A percentile compares a stretch with the other conserved stretches of the same genome.
phyloP scores from a whole-genome alignment of 2,329 filamentous ascomycete genomes.

The Chaetomiaceae sp. region DNA sequence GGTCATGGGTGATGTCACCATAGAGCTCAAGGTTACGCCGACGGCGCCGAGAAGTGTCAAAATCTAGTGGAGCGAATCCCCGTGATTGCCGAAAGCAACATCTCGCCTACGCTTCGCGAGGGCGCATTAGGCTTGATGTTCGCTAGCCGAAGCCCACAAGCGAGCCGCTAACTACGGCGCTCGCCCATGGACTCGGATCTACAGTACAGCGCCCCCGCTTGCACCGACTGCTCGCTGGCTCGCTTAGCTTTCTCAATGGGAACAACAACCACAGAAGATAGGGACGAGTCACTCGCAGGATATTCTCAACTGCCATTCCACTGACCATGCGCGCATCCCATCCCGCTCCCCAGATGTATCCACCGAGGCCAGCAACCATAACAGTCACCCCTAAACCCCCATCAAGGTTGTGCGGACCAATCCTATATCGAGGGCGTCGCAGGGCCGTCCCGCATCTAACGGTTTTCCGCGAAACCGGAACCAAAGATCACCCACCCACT shows the following conservation, averaged over 20 bases:
- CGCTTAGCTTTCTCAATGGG: neutral
- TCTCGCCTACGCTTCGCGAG: neutral
- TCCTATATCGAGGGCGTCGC: neutral
- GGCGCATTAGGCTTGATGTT: neutral
- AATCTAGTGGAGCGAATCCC: neutral
- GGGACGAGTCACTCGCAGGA: neutral
- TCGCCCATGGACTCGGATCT: neutral
- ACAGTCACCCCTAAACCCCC: neutral
- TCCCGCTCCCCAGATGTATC: too few species aligned
- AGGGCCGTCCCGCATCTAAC: constrained; percentile 22
- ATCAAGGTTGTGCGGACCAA: too few species aligned
- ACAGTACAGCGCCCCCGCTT: neutral
- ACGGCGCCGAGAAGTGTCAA: neutral
- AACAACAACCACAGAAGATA: neutral
- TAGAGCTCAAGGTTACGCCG: neutral
- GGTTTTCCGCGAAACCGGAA: constrained; percentile 21
- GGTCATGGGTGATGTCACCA: constrained; percentile 6
- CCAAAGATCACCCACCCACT: constrained; percentile 7
- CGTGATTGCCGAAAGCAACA: neutral
- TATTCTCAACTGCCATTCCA: neutral
- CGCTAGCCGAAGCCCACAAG: constrained; percentile 7
- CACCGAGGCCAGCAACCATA: neutral
- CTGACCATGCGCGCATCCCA: neutral
- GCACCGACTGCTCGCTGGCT: neutral
- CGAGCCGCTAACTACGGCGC: too few species aligned